Evolutionary conservation across 495 filamentous ascomycete species (phyloP).

Genomic region (Xylaria acuta): DNA sequence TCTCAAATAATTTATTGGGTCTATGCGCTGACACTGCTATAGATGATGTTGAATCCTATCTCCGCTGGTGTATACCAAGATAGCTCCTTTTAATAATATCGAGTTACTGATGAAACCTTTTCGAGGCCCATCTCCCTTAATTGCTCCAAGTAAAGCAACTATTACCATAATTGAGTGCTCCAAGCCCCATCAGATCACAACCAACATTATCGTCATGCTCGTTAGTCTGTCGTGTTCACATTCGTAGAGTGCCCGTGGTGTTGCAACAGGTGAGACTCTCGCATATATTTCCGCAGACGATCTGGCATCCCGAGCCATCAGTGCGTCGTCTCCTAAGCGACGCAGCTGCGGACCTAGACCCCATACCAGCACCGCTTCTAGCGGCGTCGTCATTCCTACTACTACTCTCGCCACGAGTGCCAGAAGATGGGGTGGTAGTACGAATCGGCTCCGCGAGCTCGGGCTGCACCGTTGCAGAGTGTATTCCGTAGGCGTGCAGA

Average conservation of each 20-base stretch:
- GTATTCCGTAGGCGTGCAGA: constrained; percentile 91
- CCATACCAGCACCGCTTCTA: background rate
- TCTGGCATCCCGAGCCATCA: constrained; percentile 36
- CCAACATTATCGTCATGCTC: background rate
- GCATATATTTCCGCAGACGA: constrained; percentile 42
- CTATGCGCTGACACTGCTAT: background rate
- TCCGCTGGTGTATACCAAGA: background rate
- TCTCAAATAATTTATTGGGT: constrained; percentile 1
- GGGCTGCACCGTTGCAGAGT: constrained; percentile 90
- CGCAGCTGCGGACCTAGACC: constrained; percentile 23
- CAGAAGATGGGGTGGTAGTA: background rate
- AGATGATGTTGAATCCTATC: background rate
- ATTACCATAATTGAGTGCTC: background rate
- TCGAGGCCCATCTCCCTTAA: background rate
- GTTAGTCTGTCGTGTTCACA: constrained; percentile 8
- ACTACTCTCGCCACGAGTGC: background rate
- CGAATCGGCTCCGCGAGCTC: constrained; percentile 54
- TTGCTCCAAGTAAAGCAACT: background rate
- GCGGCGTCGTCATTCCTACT: constrained; percentile 2
- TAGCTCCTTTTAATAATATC: background rate
- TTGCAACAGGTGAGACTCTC: constrained; percentile 43
- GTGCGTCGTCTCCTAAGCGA: constrained; percentile 39
- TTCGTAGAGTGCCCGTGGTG: constrained; percentile 28
- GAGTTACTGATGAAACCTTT: background rate
- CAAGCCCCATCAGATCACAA: background rate